phyloP scores from a whole-genome alignment of 208 protist species.

The Leishmania martiniquensis region DNA sequence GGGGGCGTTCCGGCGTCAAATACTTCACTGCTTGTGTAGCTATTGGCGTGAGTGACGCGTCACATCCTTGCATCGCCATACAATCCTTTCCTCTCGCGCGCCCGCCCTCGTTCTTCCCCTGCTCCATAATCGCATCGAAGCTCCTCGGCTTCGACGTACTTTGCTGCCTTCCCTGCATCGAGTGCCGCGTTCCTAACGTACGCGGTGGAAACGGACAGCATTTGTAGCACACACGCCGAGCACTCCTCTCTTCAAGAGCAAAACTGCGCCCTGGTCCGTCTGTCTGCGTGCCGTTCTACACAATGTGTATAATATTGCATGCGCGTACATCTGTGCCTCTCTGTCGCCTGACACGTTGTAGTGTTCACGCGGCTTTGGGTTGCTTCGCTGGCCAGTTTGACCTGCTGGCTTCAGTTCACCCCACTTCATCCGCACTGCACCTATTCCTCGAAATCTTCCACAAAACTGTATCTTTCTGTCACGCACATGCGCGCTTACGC shows the following conservation, averaged over 20 bases:
- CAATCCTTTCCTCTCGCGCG: not conserved
- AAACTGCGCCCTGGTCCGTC: too few relatives aligned
- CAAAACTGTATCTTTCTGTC: not conserved
- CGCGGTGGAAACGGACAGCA: not conserved
- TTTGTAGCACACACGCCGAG: not conserved
- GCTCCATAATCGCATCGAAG: not conserved
- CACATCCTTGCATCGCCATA: not conserved
- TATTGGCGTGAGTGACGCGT: not conserved
- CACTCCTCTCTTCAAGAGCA: too few relatives aligned
- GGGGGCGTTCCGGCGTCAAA: too few relatives aligned
- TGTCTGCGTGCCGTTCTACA: not conserved
- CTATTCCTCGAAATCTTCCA: not conserved
- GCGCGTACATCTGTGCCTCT: not conserved
- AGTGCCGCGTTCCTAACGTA: not conserved
- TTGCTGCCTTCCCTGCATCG: not conserved
- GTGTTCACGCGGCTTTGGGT: not conserved
- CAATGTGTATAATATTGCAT: not conserved
- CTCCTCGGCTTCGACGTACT: not conserved
- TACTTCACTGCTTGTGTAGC: not conserved
- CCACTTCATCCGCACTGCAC: not conserved
- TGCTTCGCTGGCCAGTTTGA: not conserved
- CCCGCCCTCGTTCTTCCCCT: not conserved
- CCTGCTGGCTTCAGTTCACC: not conserved
- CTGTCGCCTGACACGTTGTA: not conserved
- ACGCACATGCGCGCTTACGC: not conserved